Evolutionary conservation across 176 grass and related monocot species (phyloP), one percentile per base, ranked within the genome.

Genomic region (Puya raimondii): DNA sequence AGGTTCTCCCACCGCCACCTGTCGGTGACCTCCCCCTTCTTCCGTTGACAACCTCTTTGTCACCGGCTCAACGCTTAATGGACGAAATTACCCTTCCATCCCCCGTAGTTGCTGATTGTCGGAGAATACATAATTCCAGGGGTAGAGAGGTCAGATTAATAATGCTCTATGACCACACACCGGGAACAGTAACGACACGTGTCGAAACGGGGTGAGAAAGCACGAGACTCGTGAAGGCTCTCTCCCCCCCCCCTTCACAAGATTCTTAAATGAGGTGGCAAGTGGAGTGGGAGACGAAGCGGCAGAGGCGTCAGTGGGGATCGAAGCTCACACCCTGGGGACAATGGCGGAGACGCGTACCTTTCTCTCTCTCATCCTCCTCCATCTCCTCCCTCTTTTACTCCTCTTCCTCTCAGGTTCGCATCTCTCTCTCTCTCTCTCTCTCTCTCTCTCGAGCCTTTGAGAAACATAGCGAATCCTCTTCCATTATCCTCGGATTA

Each of bases 1-100:
- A 48, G 70, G 66, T 64, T 74, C 52, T 83, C 47, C 81, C 85
- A 80, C 66, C 42, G 10, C 67, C 75, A 77, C 74, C 85, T 75
- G 64, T 74, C 79, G 49, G 49, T 57, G 17, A 56, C 50, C 73
- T 13, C 67, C 58, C 70, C 9, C 16, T 58, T 26, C 58, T 56
- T 20, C 74, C 17, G 74, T 77, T 77, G 50, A 56, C 49, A 64
- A 12, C 64, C 63, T 69, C 66, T 16, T 14, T 56, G 64, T 69
- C 49, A 5, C 11, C 13, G 12, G 64, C 12, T 68, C 57, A 64
- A 64, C 21, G 7, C 16, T 16, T 64, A 21, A 64, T n/a, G 4
- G 21, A 64, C 57, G 21, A n/a, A 64, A n/a, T n/a, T 22, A 64
- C 17, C 21, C 16, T 64, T 11, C 57, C 57, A n/a, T 12, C 17